phyloP scores from a whole-genome alignment of 208 protist genomes.

The Leishmania tarentolae region DNA sequence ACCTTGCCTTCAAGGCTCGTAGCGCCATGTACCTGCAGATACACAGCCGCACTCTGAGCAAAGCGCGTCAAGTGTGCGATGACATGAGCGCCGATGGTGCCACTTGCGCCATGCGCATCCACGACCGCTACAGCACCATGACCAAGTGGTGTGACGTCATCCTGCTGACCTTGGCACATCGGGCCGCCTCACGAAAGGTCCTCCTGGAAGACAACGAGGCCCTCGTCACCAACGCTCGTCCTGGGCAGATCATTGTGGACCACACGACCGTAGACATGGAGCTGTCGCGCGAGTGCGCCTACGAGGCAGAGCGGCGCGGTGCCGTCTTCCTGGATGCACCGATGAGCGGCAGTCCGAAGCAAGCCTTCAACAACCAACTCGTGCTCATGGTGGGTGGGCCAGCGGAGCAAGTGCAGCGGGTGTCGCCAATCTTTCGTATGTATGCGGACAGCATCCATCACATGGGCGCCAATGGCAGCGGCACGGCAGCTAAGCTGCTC shows the following conservation, averaged over 20 bases:
- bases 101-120: constrained; percentile 84
- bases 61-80: constrained; percentile 71
- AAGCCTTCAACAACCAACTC: constrained; percentile 82
- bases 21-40: constrained; percentile 88
- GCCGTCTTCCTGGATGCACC: constrained; percentile 87
- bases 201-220: constrained; percentile 69
- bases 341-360: constrained; percentile 81
- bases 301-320: constrained; percentile 58
- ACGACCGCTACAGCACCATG: constrained; percentile 80
- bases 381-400: constrained; percentile 85
- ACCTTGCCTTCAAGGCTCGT: constrained; percentile 88
- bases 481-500: constrained; percentile 80
- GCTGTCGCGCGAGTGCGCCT: constrained; percentile 69
- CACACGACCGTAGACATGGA: constrained; percentile 88
- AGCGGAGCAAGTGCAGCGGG: constrained; percentile 68
- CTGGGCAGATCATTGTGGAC: constrained; percentile 88
- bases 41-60: constrained; percentile 69
- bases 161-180: constrained; percentile 59
- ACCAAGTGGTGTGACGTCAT: constrained; percentile 91
- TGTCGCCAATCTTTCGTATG: constrained; percentile 83
- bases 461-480: constrained; percentile 83
- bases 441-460: constrained; percentile 86
- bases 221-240: constrained; percentile 69
- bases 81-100: constrained; percentile 83
- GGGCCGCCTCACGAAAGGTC: constrained; percentile 48